Evolutionary conservation across 768 basidiomycete genomes (phyloP).

Genomic region (Lactarius tabidus): DNA sequence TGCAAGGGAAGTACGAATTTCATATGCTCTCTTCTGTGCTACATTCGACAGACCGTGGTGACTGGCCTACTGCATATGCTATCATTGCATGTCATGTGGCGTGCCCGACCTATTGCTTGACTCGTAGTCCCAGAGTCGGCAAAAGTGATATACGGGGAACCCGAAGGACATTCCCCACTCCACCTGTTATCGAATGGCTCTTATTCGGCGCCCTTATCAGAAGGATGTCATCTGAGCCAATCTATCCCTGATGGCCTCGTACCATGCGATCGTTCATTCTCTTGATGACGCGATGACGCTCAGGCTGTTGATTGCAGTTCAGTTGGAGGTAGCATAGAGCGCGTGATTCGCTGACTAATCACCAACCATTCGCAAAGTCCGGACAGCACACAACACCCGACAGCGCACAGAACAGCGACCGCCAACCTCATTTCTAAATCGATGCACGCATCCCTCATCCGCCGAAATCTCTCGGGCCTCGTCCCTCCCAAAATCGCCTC

Average conservation of each 20-base stretch:
- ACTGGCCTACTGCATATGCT: background rate
- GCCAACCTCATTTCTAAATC: background rate
- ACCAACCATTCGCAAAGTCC: background rate
- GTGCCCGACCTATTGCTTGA: background rate
- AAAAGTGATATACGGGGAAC: background rate
- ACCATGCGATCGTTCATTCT: background rate
- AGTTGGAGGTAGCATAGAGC: background rate
- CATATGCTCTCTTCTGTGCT: background rate
- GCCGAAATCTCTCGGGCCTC: conserved; percentile 78
- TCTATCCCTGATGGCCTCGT: background rate
- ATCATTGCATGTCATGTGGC: background rate
- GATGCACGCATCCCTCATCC: conserved; percentile 82
- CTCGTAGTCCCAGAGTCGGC: background rate
- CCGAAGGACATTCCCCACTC: background rate
- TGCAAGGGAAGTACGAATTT: background rate
- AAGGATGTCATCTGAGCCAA: background rate
- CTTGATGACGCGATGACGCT: no score
- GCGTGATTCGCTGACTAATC: background rate
- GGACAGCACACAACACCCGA: background rate
- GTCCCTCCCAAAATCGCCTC: conserved; percentile 96
- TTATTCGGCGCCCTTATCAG: background rate
- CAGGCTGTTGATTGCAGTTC: no score
- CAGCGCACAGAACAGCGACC: background rate
- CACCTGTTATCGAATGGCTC: background rate
- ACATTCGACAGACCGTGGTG: no score